These are phyloP conservation scores for Lepidium africanum DNA, from an alignment of 345 rosid genomes.

Conservation along the genomic window DNA sequence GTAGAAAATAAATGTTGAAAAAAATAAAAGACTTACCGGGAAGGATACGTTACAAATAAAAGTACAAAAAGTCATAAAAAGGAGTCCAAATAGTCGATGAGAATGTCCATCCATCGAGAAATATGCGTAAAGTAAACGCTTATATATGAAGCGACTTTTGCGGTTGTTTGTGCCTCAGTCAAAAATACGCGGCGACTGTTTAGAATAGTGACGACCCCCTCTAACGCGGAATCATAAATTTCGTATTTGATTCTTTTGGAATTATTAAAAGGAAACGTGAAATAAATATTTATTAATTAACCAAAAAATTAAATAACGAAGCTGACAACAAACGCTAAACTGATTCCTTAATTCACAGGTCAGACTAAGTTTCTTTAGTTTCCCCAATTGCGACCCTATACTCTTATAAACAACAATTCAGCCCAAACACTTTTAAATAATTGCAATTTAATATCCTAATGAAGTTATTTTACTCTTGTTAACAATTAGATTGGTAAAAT, in stretches of 20 bases:
- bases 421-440: background rate
- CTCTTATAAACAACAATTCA: background rate
- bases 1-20: no score
- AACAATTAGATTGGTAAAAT: no score
- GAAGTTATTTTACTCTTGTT: no score
- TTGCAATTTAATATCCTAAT: background rate
- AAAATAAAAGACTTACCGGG: background rate
- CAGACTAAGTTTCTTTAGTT: background rate
- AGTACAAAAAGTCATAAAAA: background rate
- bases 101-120: slow-evolving; percentile 13
- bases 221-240: slow-evolving; percentile 12
- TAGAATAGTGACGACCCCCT: slow-evolving; percentile 10
- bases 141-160: slow-evolving; percentile 5
- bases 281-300: background rate
- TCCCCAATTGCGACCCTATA: background rate
- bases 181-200: slow-evolving; percentile 24
- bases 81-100: slow-evolving; percentile 16
- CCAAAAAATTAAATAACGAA: background rate
- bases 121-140: slow-evolving; percentile 25
- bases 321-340: slow-evolving; percentile 18
- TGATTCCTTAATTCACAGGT: slow-evolving; percentile 2
- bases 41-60: background rate
- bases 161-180: background rate
- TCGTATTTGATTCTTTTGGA: background rate
- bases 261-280: slow-evolving; percentile 3